Percentiles rank a stretch among this genome's conserved stretches.
These are phyloP conservation scores for Cynanchum wilfordii DNA, from an alignment of 257 asterid species.

Conservation along the genomic window DNA sequence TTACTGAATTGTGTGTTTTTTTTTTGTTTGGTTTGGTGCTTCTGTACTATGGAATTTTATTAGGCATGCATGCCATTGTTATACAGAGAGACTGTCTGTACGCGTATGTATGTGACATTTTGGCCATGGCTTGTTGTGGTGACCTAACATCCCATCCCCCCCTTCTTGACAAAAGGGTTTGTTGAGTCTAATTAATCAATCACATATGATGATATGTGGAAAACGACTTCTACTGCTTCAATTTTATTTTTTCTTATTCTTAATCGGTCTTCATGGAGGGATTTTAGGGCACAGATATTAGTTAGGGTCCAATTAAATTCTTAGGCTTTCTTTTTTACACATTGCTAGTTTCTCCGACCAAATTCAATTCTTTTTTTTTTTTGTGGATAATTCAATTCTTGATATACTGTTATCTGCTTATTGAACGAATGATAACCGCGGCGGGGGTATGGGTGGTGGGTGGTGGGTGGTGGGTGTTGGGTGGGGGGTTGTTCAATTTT, in stretches of 20 bases:
- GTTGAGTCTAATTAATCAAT: not conserved
- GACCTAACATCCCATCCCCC: slow-evolving; percentile 9
- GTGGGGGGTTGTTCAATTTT: slow-evolving; percentile 27
- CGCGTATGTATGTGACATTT: slow-evolving; percentile 26
- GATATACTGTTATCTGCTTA: not conserved
- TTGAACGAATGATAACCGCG: slow-evolving; percentile 1
- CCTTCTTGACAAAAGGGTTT: slow-evolving; percentile 18
- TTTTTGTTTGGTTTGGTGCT: not conserved
- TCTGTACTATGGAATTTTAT: slow-evolving; percentile 16
- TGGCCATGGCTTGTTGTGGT: slow-evolving; percentile 21
- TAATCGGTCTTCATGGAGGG: not conserved
- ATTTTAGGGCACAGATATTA: slow-evolving; percentile 13
- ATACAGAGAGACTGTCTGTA: not conserved
- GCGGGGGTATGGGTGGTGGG: slow-evolving; percentile 4
- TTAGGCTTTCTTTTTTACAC: slow-evolving; percentile 5
- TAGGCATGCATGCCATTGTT: slow-evolving; percentile 29
- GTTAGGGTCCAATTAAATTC: slow-evolving; percentile 30
- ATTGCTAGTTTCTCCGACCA: slow-evolving; percentile 12
- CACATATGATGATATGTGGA: slow-evolving; percentile 2
- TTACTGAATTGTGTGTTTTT: not conserved
- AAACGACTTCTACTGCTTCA: slow-evolving; percentile 12
- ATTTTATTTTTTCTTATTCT: not conserved
- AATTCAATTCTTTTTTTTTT: slow-evolving; percentile 19
- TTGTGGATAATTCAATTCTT: slow-evolving; percentile 19
- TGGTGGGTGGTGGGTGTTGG: slow-evolving; percentile 16